Conservation (phyloP, 495 filamentous ascomycete genomes). For the Aspergillus funiculosus region DNA sequence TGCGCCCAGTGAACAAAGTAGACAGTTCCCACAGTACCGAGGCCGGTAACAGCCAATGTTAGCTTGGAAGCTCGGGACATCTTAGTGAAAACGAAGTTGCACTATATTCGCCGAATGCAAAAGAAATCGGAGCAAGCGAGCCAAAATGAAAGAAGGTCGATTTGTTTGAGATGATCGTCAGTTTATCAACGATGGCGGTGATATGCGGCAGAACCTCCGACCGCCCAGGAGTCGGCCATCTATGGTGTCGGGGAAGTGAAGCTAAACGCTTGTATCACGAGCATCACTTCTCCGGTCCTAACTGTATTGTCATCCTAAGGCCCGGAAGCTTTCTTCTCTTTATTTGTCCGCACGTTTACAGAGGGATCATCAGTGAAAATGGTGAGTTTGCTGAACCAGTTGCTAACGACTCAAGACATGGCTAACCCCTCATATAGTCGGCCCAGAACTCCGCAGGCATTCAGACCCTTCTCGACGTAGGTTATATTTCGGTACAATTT, state of each 20-base stretch:
- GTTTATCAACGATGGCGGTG: conserved; percentile 33
- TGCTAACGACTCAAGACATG: conserved; percentile 5
- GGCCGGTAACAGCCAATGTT: conserved; percentile 70
- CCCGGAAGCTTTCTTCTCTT: too few relatives aligned
- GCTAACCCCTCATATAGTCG: conserved; percentile 56
- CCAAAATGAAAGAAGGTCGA: conserved; percentile 6
- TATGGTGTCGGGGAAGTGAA: conserved; percentile 32
- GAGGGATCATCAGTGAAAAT: conserved; percentile 29
- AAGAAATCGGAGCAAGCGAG: background rate
- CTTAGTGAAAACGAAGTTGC: background rate
- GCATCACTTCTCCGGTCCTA: conserved; percentile 22
- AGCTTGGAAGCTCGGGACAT: conserved; percentile 91
- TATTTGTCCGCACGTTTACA: too few relatives aligned
- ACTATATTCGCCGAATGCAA: background rate
- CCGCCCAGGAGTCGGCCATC: conserved; percentile 36
- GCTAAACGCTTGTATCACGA: conserved; percentile 27
- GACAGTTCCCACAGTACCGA: conserved; percentile 70
- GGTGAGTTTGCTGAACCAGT: conserved; percentile 21
- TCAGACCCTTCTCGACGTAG: conserved; percentile 96
- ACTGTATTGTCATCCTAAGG: conserved; percentile 17
- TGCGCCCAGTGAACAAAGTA: conserved; percentile 87
- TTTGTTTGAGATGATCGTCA: conserved; percentile 23
- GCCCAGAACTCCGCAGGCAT: conserved; percentile 98
- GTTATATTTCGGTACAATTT: conserved; percentile 23
- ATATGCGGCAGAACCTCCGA: conserved; percentile 28